Base-by-base conservation (phyloP, 1,284 basidiomycete genomes). In the Moesziomyces antarcticus region DNA sequence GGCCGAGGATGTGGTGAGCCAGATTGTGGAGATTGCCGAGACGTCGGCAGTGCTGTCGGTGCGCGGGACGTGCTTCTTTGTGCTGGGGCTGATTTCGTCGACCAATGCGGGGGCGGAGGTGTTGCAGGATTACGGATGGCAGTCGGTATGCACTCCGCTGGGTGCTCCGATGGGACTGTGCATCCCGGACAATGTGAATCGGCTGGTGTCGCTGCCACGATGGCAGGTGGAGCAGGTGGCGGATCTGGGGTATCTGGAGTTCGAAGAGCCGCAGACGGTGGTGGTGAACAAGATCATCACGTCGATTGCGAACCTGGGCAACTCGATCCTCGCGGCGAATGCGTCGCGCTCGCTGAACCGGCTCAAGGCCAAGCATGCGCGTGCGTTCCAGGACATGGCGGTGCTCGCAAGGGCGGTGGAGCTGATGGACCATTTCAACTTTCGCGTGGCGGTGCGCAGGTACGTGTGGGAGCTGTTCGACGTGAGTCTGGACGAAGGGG, bases 61-160 rank as follows among this genome's bases (percentile, higher is more conserved):
- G 20, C 88, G 94, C 86, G 97, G 97, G 6, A 98, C 97, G 2
- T 97, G 94, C 81, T 99, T 96, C 87, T 98, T 94, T 80, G 93
- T 96, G 5, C 87, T 99, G 9, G 95, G 95, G 0, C 87, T 93
- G 41, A 88, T 93, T 53, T 90, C 92, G 1, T 89, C 89, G 0
- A 92, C 92, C 0, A 86, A 87, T 16, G 88, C 90, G 81, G 92
- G 92, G 2, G 89, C 90, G 67, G 89, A 97, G 87, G 87, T 94
- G 81, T 85, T 99, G 40, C 91, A 93, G 58, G 94, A 97, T 80
- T 93, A 91, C 77, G 89, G 91, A 11, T 99, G 97, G 97, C 76
- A 57, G 59, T 71, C 62, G 62, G 94, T 92, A 14, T 85, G 93
- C 27, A 92, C 92, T 1, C 91, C 94, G 0, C 85, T 97, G n/a